These are phyloP conservation scores for Poa pratensis DNA, from an alignment of 176 grass and related monocot species.

Conservation along the genomic window DNA sequence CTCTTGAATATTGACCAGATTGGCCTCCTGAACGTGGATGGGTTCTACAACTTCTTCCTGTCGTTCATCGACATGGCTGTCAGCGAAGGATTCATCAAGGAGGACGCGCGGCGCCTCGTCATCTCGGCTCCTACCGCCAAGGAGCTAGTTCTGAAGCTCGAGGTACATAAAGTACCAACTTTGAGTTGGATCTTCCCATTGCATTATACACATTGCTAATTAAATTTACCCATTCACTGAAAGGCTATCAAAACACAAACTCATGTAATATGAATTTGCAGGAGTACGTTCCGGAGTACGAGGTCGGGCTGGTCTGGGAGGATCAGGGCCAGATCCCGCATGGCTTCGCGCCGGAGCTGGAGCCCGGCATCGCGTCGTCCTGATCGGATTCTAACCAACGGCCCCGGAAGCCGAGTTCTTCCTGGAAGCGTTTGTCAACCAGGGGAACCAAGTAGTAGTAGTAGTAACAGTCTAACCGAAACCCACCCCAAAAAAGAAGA, in stretches of 20 bases:
- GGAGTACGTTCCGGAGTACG: conserved; percentile 74
- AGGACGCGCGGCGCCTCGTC: conserved; percentile 68
- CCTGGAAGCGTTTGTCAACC: conserved; percentile 32
- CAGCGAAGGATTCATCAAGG: conserved; percentile 77
- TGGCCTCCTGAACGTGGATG: conserved; percentile 89
- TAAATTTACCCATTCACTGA: neutral
- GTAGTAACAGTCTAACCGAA: conserved; percentile 42
- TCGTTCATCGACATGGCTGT: conserved; percentile 91
- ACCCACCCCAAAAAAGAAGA: neutral
- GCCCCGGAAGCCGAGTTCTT: neutral
- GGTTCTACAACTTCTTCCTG: conserved; percentile 83
- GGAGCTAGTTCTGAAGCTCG: conserved; percentile 79
- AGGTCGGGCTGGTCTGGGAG: conserved; percentile 80
- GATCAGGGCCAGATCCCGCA: conserved; percentile 63
- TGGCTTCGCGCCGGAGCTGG: conserved; percentile 51
- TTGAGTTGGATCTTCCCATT: too few species aligned
- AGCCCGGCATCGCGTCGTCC: conserved; percentile 57
- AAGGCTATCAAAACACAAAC: neutral
- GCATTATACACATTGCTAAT: too few species aligned
- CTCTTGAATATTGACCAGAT: conserved; percentile 53
- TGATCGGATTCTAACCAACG: conserved; percentile 33
- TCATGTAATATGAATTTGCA: conserved; percentile 38
- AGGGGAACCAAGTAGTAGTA: conserved; percentile 26
- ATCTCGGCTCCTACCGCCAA: conserved; percentile 76
- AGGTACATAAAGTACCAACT: conserved; percentile 45